Base-by-base conservation (phyloP, 2,329 filamentous ascomycete genomes). In the Cryphonectria carpinicola region DNA sequence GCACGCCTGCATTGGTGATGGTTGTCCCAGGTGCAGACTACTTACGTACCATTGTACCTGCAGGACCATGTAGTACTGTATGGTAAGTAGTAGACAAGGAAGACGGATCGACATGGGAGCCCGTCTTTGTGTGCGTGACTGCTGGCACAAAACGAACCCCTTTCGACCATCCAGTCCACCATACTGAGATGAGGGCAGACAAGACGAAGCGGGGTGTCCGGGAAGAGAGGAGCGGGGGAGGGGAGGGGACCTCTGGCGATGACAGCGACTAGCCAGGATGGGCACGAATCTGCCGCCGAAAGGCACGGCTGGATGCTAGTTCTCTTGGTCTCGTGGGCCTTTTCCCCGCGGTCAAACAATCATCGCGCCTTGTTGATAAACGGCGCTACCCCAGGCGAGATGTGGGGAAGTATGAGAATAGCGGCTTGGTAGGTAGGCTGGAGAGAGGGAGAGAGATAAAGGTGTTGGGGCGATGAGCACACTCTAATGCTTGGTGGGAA, bases 391-490 rank as follows among this genome's bases (percentile, higher is more conserved):
- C 70, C 67, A 60, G 70, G 64, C 66, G 60, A 37, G 63, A 60
- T 68, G 70, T 68, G 70, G 70, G 70, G 70, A 70, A 70, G 67
- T 58, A 49, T 64, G 37, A 64, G 56, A 54, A 58, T 19, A 39
- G 64, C 64, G 70, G 70, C 67, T 71, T 65, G 65, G 66, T 66
- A 22, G n/a, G 37, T 46, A n/a, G 37, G 58, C 17, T 49, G 43
- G 49, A 65, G 69, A 37, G 39, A 60, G 69, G 61, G 69, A 68
- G 37, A 37, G 49, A 60, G 69, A 68, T 37, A 39, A 61, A 19
- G 17, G 32, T 17, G 63, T 32, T 32, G 54, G 54, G 54, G 54
- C 54, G 7, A 58, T 58, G 25, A 28, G 54, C 54, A 8, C 46
- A 35, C 28, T 28, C 13, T 35, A 6, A 58, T 58, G 14, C 54